Conservation (phyloP, 352 stramenopile genomes). For the Pythium chondricola region DNA sequence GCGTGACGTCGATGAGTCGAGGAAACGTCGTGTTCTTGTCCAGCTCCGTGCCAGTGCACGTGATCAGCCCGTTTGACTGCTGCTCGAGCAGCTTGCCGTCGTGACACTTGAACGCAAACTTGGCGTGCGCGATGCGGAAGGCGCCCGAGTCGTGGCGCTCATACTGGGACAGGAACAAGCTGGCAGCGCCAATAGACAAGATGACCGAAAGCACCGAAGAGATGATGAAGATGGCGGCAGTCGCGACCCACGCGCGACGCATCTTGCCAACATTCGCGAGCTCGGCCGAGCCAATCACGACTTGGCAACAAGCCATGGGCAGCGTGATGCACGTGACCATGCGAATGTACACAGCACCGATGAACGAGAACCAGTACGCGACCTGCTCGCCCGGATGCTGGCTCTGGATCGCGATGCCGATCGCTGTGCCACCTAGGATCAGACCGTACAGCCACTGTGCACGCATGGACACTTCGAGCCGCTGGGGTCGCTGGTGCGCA, state of each 20-base stretch:
- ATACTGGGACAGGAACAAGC: slow-evolving; percentile 27
- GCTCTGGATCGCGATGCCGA: slow-evolving; percentile 29
- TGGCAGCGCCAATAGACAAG: slow-evolving; percentile 24
- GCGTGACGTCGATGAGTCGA: slow-evolving; percentile 38
- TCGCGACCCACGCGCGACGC: slow-evolving; percentile 37
- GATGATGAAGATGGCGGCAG: slow-evolving; percentile 27
- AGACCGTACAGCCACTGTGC: slow-evolving; percentile 32
- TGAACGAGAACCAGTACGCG: slow-evolving; percentile 49
- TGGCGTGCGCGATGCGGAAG: slow-evolving; percentile 25
- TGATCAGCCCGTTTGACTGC: slow-evolving; percentile 14
- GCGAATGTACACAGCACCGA: slow-evolving; percentile 51
- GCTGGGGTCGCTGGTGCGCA: slow-evolving; percentile 7
- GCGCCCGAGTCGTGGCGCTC: slow-evolving; percentile 16
- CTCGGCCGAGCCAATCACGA: slow-evolving; percentile 45
- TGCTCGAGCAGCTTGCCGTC: slow-evolving; percentile 44
- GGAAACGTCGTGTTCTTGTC: slow-evolving; percentile 42
- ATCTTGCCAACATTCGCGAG: slow-evolving; percentile 35
- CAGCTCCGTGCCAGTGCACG: slow-evolving; percentile 27
- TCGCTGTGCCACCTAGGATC: slow-evolving; percentile 29
- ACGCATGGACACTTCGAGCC: slow-evolving; percentile 29
- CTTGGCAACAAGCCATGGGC: slow-evolving; percentile 58
- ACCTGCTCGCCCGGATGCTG: slow-evolving; percentile 23
- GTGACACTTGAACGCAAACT: slow-evolving; percentile 56
- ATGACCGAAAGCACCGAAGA: slow-evolving; percentile 23
- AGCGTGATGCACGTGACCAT: slow-evolving; percentile 49